These are phyloP conservation scores for Bryopsis sp. DNA, from an alignment of 139 green algal genomes.

Conservation along the genomic window DNA sequence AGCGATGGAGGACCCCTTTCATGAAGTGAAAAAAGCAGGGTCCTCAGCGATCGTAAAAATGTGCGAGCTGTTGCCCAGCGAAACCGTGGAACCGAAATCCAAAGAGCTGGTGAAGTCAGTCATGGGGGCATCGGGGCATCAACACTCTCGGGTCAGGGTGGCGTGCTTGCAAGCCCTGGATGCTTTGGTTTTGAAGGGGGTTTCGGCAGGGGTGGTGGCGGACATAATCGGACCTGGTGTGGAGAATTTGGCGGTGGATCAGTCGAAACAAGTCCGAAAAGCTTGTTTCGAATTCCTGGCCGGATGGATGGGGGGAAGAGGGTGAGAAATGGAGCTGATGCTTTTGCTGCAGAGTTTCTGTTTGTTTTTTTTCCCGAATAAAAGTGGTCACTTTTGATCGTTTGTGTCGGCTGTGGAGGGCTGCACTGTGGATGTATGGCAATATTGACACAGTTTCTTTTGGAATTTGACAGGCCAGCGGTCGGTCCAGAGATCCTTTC, in stretches of 20 bases:
- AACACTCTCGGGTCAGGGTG: slow-evolving; percentile 53
- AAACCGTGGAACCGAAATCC: slow-evolving; percentile 25
- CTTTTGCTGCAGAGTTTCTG: neutral
- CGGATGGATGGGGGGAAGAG: slow-evolving; percentile 39
- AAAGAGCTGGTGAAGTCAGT: slow-evolving; percentile 29
- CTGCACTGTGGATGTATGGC: too few relatives aligned
- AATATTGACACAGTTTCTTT: too few relatives aligned
- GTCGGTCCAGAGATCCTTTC: neutral
- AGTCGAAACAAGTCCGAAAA: slow-evolving; percentile 32
- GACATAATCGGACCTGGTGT: slow-evolving; percentile 29
- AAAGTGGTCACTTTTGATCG: too few relatives aligned
- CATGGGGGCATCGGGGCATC: slow-evolving; percentile 40
- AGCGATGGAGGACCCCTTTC: slow-evolving; percentile 53
- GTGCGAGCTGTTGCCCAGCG: neutral
- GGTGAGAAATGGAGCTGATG: slow-evolving; percentile 13
- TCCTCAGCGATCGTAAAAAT: slow-evolving; percentile 26
- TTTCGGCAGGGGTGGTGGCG: slow-evolving; percentile 21
- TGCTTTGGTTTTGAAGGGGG: slow-evolving; percentile 31
- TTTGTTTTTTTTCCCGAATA: too few relatives aligned
- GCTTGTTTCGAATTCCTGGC: slow-evolving; percentile 38
- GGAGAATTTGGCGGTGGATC: slow-evolving; percentile 40
- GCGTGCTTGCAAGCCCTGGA: slow-evolving; percentile 38
- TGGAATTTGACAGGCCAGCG: too few relatives aligned
- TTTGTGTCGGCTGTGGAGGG: too few relatives aligned
- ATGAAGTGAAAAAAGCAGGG: slow-evolving; percentile 63